Percentiles rank a stretch among this genome's conserved stretches.
Evolutionary conservation across 2,329 filamentous ascomycete genomes (phyloP).

Genomic region (Westerdykella aurantiaca): DNA sequence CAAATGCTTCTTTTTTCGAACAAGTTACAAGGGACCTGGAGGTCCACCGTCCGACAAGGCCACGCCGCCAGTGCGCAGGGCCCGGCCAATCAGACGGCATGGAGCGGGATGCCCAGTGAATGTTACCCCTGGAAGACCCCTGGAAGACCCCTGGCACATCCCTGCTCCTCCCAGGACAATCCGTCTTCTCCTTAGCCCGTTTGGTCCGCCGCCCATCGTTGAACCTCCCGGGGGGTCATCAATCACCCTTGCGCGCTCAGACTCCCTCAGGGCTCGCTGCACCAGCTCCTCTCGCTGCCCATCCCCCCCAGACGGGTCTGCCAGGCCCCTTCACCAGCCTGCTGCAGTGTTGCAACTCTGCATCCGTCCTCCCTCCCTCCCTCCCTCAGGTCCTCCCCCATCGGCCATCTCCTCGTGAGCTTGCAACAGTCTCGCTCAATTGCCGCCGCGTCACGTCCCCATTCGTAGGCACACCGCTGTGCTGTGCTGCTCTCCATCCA

Average conservation of each 20-base stretch:
- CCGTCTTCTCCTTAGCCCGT: no score
- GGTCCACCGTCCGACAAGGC: no score
- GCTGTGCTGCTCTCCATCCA: slow-evolving; percentile 34
- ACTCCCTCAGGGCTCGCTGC: not conserved
- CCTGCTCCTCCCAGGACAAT: no score
- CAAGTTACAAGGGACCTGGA: no score
- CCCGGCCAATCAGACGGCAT: no score
- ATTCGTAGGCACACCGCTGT: slow-evolving; percentile 28
- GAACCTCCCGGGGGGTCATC: no score
- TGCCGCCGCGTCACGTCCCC: slow-evolving; percentile 5
- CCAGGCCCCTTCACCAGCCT: slow-evolving; percentile 10
- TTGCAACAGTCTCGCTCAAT: slow-evolving; percentile 25
- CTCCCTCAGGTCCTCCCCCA: slow-evolving; percentile 17
- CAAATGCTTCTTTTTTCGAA: not conserved
- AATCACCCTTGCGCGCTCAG: not conserved
- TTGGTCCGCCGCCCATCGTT: no score
- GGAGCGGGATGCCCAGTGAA: no score
- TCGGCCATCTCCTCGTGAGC: slow-evolving; percentile 22
- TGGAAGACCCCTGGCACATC: no score
- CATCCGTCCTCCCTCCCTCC: slow-evolving; percentile 19
- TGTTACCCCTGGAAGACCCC: no score
- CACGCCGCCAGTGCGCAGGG: no score
- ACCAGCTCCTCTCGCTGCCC: not conserved
- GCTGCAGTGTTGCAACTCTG: not conserved
- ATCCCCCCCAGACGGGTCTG: not conserved